Base-by-base conservation (phyloP, 495 filamentous ascomycete genomes). In the Aspergillus leporis region DNA sequence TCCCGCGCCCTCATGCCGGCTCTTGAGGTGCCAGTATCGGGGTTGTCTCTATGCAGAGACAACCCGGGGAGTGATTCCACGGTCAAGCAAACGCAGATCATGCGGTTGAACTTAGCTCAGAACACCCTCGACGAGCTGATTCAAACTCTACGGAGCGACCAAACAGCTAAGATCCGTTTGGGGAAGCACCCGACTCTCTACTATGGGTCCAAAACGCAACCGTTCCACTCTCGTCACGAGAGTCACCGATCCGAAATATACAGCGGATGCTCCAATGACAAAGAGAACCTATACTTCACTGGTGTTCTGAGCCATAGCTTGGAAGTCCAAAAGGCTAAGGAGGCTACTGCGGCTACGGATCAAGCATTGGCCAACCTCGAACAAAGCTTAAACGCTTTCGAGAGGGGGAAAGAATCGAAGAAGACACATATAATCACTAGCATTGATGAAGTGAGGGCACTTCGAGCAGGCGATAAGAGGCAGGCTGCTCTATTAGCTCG, bases 41-140 rank as follows among this genome's bases (percentile, higher is more conserved):
- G 81, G 62, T 69, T 78, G 70, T 74, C 74, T 69, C 81, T 81
- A 62, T 67, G 65, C 53, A 77, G 72, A 69, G 72, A 74, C 45
- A 62, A 70, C 64, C 63, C 69, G 59, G 71, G 70, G 45, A 63
- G 53, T 31, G 68, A 67, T 23, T 46, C 65, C 30, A 54, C 69
- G 55, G 61, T 65, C 40, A 78, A 75, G 59, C 68, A 69, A 21
- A 61, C 68, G 36, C 84, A 85, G 68, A 75, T 81, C 55, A 85
- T 92, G 75, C 86, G 86, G 59, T 71, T 92, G 57, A 83, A 82
- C 25, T 71, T 92, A 57, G 82, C 78, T 60, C 82, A 89, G 70
- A 81, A 72, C 56, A 79, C 86, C 32, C 82, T 91, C 59, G 84
- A 90, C 65, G 84, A 90, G 31, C 83, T 92, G 71, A 86, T 91